Conservation (phyloP, 2,329 filamentous ascomycete genomes). For the Aureobasidium sp. region DNA sequence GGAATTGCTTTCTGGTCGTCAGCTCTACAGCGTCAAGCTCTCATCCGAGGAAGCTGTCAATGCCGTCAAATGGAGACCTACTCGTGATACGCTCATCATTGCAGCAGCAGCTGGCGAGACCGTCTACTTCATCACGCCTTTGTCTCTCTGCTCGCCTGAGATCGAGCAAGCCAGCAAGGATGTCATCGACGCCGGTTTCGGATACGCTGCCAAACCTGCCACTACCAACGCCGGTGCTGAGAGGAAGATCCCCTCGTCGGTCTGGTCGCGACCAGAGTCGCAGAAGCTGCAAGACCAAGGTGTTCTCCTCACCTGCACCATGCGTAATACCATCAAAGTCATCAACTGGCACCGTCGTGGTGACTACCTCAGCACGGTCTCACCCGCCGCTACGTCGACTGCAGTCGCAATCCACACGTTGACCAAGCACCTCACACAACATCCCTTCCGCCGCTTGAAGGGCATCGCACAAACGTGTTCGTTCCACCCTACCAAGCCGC, state of each 20-base stretch:
- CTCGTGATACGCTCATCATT: constrained; percentile 70
- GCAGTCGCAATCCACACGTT: constrained; percentile 92
- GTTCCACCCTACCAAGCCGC: constrained; percentile 87
- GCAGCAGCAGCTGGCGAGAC: constrained; percentile 79
- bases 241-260: constrained; percentile 68
- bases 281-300: constrained; percentile 66
- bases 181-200: constrained; percentile 81
- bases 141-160: constrained; percentile 34
- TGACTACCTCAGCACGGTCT: constrained; percentile 90
- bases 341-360: constrained; percentile 91
- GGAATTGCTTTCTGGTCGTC: constrained; percentile 77
- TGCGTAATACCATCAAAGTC: constrained; percentile 63
- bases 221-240: constrained; percentile 44
- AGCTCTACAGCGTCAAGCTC: constrained; percentile 77
- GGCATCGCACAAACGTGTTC: constrained; percentile 80
- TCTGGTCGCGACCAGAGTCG: constrained; percentile 71
- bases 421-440: constrained; percentile 88
- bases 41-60: constrained; percentile 74
- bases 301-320: constrained; percentile 71
- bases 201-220: constrained; percentile 65
- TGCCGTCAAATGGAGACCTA: constrained; percentile 82
- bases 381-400: constrained; percentile 62
- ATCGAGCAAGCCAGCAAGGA: constrained; percentile 68
- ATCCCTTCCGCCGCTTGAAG: constrained; percentile 75
- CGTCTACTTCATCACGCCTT: constrained; percentile 72